Conservation (phyloP, 805 yeast species). For the Cyberlindnera japonica region DNA sequence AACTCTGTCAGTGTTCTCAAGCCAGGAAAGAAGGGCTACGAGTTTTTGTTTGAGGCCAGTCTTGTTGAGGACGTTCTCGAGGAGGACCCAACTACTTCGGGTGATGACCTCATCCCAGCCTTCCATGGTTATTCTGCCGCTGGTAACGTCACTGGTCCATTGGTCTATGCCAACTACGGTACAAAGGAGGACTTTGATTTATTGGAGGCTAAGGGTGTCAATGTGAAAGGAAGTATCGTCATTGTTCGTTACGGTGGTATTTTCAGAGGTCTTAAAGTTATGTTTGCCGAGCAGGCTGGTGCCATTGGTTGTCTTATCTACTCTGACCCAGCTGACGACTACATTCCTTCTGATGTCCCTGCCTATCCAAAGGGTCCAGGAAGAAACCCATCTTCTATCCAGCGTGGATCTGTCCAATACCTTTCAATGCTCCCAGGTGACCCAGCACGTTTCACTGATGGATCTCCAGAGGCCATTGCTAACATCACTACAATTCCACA, state of each 20-base stretch:
- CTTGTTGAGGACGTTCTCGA: slow-evolving; percentile 48
- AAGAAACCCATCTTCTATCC: slow-evolving; percentile 70
- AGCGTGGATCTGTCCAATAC: slow-evolving; percentile 71
- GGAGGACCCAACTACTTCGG: slow-evolving; percentile 43
- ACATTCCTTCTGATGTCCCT: slow-evolving; percentile 51
- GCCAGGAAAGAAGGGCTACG: slow-evolving; percentile 9
- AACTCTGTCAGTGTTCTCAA: slow-evolving; percentile 45
- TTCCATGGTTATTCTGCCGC: slow-evolving; percentile 75
- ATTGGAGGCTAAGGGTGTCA: slow-evolving; percentile 44
- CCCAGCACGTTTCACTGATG: slow-evolving; percentile 65
- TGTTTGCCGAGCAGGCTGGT: slow-evolving; percentile 70
- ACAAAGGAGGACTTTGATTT: slow-evolving; percentile 52
- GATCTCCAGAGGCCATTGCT: slow-evolving; percentile 50
- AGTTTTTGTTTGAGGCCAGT: slow-evolving; percentile 46
- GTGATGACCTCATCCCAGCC: slow-evolving; percentile 55
- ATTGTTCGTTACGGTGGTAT: slow-evolving; percentile 63
- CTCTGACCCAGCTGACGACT: slow-evolving; percentile 68
- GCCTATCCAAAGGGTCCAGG: slow-evolving; percentile 77
- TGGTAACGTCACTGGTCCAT: slow-evolving; percentile 68
- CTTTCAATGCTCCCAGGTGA: slow-evolving; percentile 66
- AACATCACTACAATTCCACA: slow-evolving; percentile 50
- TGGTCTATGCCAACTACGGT: slow-evolving; percentile 69
- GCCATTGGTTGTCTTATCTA: slow-evolving; percentile 64
- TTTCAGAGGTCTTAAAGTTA: slow-evolving; percentile 72
- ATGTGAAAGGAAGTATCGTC: slow-evolving; percentile 55